Evolutionary conservation across 495 filamentous ascomycete genomes (phyloP), one percentile per base, ranked within the genome.

Genomic region (Neurospora sp.): DNA sequence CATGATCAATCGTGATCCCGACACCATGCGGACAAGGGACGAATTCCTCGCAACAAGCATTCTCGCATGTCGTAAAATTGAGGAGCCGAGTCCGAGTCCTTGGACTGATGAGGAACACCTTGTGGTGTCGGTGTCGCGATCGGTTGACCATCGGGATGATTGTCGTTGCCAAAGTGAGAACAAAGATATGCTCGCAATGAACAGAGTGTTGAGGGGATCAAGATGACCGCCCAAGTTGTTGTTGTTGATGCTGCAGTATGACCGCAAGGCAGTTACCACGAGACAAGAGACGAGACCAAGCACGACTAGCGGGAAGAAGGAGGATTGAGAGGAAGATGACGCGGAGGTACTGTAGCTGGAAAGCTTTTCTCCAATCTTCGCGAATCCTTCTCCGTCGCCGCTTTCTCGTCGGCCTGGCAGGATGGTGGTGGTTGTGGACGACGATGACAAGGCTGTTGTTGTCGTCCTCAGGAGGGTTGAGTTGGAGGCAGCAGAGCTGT

Each of bases 211-310:
- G 31, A 74, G 40, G 41, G 69, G 66, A 46, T 69, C 75, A 48
- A 72, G 41, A 72, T 75, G 71, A 59, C 35, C 23, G 46, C 59
- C 75, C 73, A 72, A 38, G 42, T n/a, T 44, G 42, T 44, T 18
- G 14, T 66, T 35, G 54, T 35, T 7, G 12, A 5, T 35, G 2
- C 31, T 66, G 54, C 54, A 54, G 8, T 46, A 75, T 20, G 75
- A 70, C 40, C 71, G 73, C 74, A 76, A 41, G 27, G 71, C 66
- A 18, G 31, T 73, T 44, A 69, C 78, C 71, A 75, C 72, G 73
- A 82, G 77, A 74, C 54, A 72, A 77, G 80, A 79, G 75, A 82
- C 79, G 80, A 82, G 79, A 78, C 79, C 76, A 69, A 78, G 42
- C 62, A 74, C 79, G 76, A 75, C 78, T 77, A 82, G 75, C 71